Percentiles rank a stretch among this genome's conserved stretches.
Conservation (phyloP, 371 early-diverging fungal species). For the Apophysomyces elegans region DNA sequence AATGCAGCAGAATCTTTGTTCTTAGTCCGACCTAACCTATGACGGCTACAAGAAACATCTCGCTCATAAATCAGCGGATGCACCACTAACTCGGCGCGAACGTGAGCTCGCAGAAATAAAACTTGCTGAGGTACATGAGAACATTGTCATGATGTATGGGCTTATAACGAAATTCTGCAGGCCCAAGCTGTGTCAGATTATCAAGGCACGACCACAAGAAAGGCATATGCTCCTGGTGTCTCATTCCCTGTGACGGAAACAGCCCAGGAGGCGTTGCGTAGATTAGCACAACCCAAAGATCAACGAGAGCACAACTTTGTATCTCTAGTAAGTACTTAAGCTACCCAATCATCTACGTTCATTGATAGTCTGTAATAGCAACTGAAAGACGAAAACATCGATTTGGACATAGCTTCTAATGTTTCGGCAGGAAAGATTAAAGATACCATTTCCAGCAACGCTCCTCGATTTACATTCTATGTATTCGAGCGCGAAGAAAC, state of each 20-base stretch:
- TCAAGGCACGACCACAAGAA: constrained; percentile 56
- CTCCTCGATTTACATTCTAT: constrained; percentile 76
- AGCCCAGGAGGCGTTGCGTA: constrained; percentile 59
- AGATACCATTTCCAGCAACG: constrained; percentile 49
- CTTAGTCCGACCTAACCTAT: constrained; percentile 63
- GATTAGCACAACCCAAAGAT: constrained; percentile 40
- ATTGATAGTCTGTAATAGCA: constrained; percentile 30
- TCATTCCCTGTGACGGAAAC: constrained; percentile 61
- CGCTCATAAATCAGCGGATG: constrained; percentile 70
- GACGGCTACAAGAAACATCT: constrained; percentile 81
- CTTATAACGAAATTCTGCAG: constrained; percentile 20
- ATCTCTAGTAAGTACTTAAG: constrained; percentile 53
- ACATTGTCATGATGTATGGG: neutral
- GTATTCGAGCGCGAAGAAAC: constrained; percentile 50
- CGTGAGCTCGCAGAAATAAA: constrained; percentile 72
- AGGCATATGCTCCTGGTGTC: constrained; percentile 69
- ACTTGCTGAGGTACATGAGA: constrained; percentile 58
- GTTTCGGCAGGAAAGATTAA: constrained; percentile 48
- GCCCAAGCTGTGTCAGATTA: constrained; percentile 54
- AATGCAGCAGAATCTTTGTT: neutral
- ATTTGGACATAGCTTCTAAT: constrained; percentile 48
- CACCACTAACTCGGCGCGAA: constrained; percentile 86
- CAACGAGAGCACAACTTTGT: constrained; percentile 61
- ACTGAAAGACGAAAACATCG: constrained; percentile 59
- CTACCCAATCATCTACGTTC: neutral